These are phyloP conservation scores for Hortaea werneckii DNA, from an alignment of 2,329 filamentous ascomycete species.

Conservation along the genomic window DNA sequence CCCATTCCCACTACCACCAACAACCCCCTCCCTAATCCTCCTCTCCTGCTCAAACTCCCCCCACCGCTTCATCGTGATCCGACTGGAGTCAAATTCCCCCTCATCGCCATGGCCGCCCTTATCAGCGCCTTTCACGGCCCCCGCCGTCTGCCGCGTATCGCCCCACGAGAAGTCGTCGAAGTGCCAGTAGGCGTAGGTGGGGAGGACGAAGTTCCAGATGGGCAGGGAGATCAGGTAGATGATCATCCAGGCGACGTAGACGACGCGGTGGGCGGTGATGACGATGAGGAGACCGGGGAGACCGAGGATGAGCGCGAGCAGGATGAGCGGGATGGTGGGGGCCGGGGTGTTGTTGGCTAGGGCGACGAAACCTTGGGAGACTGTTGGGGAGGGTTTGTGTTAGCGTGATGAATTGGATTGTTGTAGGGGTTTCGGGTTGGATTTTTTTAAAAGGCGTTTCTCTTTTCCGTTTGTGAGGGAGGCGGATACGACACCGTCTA, in stretches of 20 bases:
- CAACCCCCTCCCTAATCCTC: conserved; percentile 9
- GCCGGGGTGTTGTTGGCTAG: conserved; percentile 45
- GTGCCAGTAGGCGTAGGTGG: conserved; percentile 95
- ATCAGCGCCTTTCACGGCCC: conserved; percentile 77
- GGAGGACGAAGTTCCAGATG: conserved; percentile 95
- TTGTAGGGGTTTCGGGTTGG: conserved; percentile 18
- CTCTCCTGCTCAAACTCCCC: conserved; percentile 75
- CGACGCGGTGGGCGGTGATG: conserved; percentile 82
- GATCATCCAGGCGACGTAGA: conserved; percentile 92
- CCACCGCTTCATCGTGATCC: conserved; percentile 99
- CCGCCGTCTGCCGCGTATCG: conserved; percentile 89
- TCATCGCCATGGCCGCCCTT: conserved; percentile 54
- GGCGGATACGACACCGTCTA: no score
- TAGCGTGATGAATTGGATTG: neutral
- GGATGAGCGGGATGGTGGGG: conserved; percentile 81
- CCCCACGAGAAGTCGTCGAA: conserved; percentile 99
- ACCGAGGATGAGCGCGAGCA: conserved; percentile 84
- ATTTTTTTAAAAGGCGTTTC: neutral
- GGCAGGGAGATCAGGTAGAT: conserved; percentile 90
- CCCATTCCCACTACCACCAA: conserved; percentile 1
- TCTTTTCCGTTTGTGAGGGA: no score
- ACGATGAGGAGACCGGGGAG: conserved; percentile 86
- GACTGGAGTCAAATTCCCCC: conserved; percentile 94
- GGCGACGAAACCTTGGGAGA: conserved; percentile 73
- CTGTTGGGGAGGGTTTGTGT: conserved; percentile 32